Conservation (phyloP, 768 basidiomycete genomes). For the Obba rivulosa region DNA sequence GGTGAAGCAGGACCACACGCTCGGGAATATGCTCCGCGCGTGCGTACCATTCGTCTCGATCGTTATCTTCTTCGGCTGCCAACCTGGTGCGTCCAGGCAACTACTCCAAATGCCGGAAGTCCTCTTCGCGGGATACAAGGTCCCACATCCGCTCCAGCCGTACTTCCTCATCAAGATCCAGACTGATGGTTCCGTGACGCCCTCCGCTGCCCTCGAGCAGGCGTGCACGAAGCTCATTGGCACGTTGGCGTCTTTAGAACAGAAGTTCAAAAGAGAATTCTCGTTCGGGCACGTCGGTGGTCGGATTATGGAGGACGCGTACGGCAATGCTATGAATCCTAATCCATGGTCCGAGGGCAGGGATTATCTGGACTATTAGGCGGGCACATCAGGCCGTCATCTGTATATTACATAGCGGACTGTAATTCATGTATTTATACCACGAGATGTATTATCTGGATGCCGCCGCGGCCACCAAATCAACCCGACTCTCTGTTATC, state of each 20-base stretch:
- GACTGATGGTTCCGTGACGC: slow-evolving; percentile 83
- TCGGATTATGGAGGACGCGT: slow-evolving; percentile 24
- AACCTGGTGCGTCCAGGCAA: slow-evolving; percentile 50
- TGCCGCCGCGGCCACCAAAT: too few relatives aligned
- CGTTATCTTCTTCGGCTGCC: neutral
- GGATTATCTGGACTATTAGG: slow-evolving; percentile 7
- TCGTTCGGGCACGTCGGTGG: slow-evolving; percentile 58
- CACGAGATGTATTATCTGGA: too few relatives aligned
- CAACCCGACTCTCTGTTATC: too few relatives aligned
- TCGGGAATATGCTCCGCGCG: slow-evolving; percentile 96
- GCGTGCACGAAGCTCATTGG: slow-evolving; percentile 79
- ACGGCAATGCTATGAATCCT: slow-evolving; percentile 16
- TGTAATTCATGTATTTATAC: too few relatives aligned
- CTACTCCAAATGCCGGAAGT: slow-evolving; percentile 83
- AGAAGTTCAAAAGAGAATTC: slow-evolving; percentile 80
- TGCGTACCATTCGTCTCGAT: slow-evolving; percentile 42
- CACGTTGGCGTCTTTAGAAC: slow-evolving; percentile 53
- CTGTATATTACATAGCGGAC: too few relatives aligned
- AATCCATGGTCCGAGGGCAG: slow-evolving; percentile 1
- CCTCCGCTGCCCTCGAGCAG: slow-evolving; percentile 75
- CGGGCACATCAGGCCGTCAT: too few relatives aligned
- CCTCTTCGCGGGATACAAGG: slow-evolving; percentile 97
- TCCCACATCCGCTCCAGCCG: slow-evolving; percentile 93
- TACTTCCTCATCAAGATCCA: slow-evolving; percentile 94
- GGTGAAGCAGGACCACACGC: slow-evolving; percentile 94